These are phyloP conservation scores for Penicillium janthinellum DNA, from an alignment of 2,329 filamentous ascomycete species.

Conservation along the genomic window DNA sequence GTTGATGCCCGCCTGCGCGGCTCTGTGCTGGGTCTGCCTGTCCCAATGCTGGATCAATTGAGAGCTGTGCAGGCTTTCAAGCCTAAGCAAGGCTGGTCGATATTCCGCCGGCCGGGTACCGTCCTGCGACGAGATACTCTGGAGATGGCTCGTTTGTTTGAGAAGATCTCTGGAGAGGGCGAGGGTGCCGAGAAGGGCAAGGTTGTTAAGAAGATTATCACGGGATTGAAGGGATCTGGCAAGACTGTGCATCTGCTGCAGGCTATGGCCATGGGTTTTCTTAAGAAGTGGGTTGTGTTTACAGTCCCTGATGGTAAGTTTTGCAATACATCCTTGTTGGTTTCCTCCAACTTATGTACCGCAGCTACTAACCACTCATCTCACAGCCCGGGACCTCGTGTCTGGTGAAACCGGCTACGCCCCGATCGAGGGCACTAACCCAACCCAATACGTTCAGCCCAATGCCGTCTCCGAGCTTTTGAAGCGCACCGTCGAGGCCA, in stretches of 20 bases:
- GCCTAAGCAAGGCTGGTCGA: slow-evolving; percentile 79
- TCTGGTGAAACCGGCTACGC: slow-evolving; percentile 80
- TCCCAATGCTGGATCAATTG: slow-evolving; percentile 73
- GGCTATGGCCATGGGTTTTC: slow-evolving; percentile 75
- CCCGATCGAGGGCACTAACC: slow-evolving; percentile 59
- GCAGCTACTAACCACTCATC: slow-evolving; percentile 19
- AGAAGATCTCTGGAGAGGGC: slow-evolving; percentile 52
- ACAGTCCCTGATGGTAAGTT: slow-evolving; percentile 81
- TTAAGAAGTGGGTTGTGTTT: slow-evolving; percentile 86
- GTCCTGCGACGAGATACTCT: slow-evolving; percentile 79
- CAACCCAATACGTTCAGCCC: slow-evolving; percentile 72
- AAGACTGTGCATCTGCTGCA: slow-evolving; percentile 88
- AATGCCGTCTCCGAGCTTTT: slow-evolving; percentile 75
- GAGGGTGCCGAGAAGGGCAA: slow-evolving; percentile 36
- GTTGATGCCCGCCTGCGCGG: slow-evolving; percentile 60
- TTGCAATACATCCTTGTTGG: not conserved
- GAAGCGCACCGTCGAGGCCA: slow-evolving; percentile 70
- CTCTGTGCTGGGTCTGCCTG: slow-evolving; percentile 69
- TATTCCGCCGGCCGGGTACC: slow-evolving; percentile 80
- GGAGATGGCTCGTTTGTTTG: slow-evolving; percentile 66
- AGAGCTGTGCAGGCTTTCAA: slow-evolving; percentile 89
- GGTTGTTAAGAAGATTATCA: slow-evolving; percentile 63
- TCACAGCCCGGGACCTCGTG: slow-evolving; percentile 74
- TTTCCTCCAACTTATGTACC: not conserved
- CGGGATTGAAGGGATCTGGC: slow-evolving; percentile 72